Conservation (phyloP, 2,329 filamentous ascomycete species). For the Claviceps purpurea region DNA sequence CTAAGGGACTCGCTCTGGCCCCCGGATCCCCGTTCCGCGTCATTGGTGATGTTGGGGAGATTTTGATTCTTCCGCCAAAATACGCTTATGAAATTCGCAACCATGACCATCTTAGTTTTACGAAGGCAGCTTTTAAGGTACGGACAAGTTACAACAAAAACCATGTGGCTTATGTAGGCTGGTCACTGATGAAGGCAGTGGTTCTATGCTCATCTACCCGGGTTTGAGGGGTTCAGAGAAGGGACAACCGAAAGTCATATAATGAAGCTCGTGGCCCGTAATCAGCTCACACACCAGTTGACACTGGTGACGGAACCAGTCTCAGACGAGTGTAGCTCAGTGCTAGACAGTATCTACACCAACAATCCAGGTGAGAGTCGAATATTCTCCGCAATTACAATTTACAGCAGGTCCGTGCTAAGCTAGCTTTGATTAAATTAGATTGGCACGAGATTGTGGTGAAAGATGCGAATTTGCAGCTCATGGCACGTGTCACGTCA, state of each 20-base stretch:
- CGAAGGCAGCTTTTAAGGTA: background rate
- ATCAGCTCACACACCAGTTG: slow-evolving; percentile 1
- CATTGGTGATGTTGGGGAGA: slow-evolving; percentile 1
- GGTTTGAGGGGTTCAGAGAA: background rate
- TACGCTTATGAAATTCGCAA: slow-evolving; percentile 3
- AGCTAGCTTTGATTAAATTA: background rate
- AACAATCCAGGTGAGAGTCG: background rate
- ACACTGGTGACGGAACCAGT: background rate
- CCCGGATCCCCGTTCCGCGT: background rate
- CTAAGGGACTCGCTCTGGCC: background rate
- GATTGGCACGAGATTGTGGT: background rate
- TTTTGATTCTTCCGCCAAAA: background rate
- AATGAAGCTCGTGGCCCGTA: background rate
- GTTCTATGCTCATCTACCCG: slow-evolving; percentile 2
- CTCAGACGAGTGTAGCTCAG: background rate
- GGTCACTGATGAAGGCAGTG: background rate
- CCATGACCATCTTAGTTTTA: background rate
- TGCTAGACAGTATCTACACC: background rate
- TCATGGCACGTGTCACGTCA: slow-evolving; percentile 35
- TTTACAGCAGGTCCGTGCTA: background rate
- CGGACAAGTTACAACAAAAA: background rate
- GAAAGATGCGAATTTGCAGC: background rate
- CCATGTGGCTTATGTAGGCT: background rate
- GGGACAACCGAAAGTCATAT: background rate
- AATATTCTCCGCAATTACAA: background rate